These are phyloP conservation scores for Aspergillus arachidicola DNA, from an alignment of 2,329 filamentous ascomycete species.

Conservation along the genomic window DNA sequence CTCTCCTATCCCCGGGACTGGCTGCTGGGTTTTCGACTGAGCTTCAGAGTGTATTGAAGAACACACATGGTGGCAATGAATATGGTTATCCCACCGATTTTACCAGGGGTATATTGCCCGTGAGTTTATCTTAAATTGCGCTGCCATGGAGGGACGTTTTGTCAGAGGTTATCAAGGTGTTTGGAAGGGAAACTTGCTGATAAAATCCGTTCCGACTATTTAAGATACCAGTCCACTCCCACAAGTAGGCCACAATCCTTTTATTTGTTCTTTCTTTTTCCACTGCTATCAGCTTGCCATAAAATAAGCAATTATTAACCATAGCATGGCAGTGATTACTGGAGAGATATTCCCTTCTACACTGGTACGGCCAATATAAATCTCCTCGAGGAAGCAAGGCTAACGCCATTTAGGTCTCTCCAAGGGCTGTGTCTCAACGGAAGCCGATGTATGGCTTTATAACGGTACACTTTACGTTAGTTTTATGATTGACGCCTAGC, in stretches of 20 bases:
- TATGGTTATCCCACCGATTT: conserved; percentile 65
- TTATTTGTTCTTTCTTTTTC: not conserved
- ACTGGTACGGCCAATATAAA: conserved; percentile 37
- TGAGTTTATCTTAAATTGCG: conserved; percentile 31
- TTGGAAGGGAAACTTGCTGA: not conserved
- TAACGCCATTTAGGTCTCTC: conserved; percentile 48
- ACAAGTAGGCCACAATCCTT: conserved; percentile 35
- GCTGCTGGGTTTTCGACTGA: conserved; percentile 42
- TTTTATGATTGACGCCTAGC: conserved; percentile 10
- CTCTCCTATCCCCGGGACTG: conserved; percentile 27
- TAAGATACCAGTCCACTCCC: conserved; percentile 45
- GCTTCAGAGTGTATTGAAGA: conserved; percentile 59
- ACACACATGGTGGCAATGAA: conserved; percentile 54
- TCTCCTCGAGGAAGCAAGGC: not conserved
- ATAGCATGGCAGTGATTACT: conserved; percentile 57
- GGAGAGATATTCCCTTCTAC: conserved; percentile 50
- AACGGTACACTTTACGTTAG: conserved; percentile 57
- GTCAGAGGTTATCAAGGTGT: not conserved
- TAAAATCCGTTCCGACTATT: not conserved
- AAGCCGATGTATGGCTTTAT: conserved; percentile 64
- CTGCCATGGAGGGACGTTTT: not conserved
- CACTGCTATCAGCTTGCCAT: not conserved
- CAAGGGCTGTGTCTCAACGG: conserved; percentile 59
- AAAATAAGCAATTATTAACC: conserved; percentile 7
- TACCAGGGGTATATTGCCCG: conserved; percentile 61